A percentile compares a stretch with the other conserved stretches of the same genome.
These are phyloP conservation scores for Chlorella sp. DNA, from an alignment of 139 green algal genomes.

Conservation along the genomic window DNA sequence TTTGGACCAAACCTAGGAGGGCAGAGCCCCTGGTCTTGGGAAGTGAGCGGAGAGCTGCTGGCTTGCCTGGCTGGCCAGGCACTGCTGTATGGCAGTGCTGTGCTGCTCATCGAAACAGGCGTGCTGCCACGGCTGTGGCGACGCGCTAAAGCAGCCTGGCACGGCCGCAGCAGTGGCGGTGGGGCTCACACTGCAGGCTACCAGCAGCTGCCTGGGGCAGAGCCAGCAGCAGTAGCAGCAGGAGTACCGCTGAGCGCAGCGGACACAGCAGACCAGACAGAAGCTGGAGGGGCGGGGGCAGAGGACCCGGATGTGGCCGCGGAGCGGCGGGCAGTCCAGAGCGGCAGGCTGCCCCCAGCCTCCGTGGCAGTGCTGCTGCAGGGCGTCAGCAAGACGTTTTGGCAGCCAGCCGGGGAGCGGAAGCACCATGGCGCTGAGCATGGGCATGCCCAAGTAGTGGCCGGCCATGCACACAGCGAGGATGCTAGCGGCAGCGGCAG, in stretches of 20 bases:
- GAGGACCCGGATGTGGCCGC: constrained; percentile 73
- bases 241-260: not conserved
- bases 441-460: no score
- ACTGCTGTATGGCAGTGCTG: constrained; percentile 48
- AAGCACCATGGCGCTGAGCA: not conserved
- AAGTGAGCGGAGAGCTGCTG: constrained; percentile 25
- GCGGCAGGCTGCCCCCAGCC: not conserved
- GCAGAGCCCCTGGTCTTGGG: constrained; percentile 19
- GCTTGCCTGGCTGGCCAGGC: constrained; percentile 26
- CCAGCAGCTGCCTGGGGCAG: not conserved
- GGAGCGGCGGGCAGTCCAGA: constrained; percentile 53
- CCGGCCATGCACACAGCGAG: not conserved
- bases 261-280: not conserved
- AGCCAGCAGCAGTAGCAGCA: not conserved
- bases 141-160: not conserved
- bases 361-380: constrained; percentile 54
- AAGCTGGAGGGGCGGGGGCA: constrained; percentile 68
- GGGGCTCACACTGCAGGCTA: not conserved
- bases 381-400: constrained; percentile 70
- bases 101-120: constrained; percentile 59
- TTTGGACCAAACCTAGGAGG: no score
- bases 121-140: constrained; percentile 12
- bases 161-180: not conserved
- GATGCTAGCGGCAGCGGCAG: not conserved
- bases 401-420: constrained; percentile 9